A percentile compares a stretch with the other conserved stretches of the same genome.
These are phyloP conservation scores for Sisymbrium altissimum DNA, from an alignment of 345 rosid genomes.

Conservation along the genomic window DNA sequence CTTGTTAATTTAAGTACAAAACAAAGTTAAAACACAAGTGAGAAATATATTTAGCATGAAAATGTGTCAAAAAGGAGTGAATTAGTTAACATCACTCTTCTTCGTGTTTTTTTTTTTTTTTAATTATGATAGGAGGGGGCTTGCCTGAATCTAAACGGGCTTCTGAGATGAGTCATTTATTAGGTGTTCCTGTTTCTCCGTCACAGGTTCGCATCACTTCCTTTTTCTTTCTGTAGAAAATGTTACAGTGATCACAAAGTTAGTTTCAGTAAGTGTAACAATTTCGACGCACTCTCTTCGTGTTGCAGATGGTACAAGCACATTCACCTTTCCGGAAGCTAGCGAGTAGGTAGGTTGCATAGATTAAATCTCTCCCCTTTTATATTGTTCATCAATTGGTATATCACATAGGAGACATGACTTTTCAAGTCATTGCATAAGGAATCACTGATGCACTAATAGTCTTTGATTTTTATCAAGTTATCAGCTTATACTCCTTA, in stretches of 20 bases:
- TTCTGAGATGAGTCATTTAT: slow-evolving; percentile 54
- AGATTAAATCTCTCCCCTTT: background rate
- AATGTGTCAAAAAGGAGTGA: background rate
- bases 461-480: background rate
- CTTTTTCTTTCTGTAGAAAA: background rate
- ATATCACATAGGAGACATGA: too few species aligned
- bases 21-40: too few species aligned
- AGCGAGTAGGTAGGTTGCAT: slow-evolving; percentile 44
- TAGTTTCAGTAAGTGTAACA: background rate
- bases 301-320: slow-evolving; percentile 74
- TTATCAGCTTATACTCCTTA: background rate
- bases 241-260: background rate
- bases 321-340: slow-evolving; percentile 78
- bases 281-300: background rate
- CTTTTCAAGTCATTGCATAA: background rate
- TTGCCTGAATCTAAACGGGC: slow-evolving; percentile 78
- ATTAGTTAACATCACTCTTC: background rate
- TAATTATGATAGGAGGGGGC: slow-evolving; percentile 66
- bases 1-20: too few species aligned
- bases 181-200: slow-evolving; percentile 56
- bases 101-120: background rate
- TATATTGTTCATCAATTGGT: background rate
- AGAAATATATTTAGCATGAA: too few species aligned
- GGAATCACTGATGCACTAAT: background rate
- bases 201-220: slow-evolving; percentile 50